These are phyloP conservation scores for Myxozyma udenii DNA, from an alignment of 805 yeast species.

Conservation along the genomic window DNA sequence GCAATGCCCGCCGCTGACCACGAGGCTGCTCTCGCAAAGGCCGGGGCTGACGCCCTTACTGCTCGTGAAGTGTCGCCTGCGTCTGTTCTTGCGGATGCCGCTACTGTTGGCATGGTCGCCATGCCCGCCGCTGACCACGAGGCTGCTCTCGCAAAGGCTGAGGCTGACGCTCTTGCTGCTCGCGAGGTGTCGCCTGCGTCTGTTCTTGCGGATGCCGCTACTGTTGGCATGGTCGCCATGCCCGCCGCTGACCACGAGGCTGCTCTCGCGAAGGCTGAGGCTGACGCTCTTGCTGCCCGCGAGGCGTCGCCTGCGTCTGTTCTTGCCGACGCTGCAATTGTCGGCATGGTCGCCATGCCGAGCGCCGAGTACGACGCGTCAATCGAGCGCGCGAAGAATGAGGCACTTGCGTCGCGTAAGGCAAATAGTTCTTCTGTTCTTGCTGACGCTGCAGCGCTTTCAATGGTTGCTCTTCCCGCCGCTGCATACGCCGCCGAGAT, in stretches of 20 bases:
- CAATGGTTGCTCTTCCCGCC: constrained; percentile 17
- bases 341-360: constrained; percentile 28
- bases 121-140: no score
- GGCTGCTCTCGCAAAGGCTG: no score
- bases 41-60: constrained; percentile 13
- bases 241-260: constrained; percentile 31
- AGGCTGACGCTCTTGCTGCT: neutral
- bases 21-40: constrained; percentile 1
- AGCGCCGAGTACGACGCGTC: constrained; percentile 26
- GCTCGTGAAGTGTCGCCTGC: neutral
- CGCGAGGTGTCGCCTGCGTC: constrained; percentile 2
- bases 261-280: neutral
- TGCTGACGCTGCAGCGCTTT: constrained; percentile 21
- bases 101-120: neutral
- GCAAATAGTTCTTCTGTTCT: constrained; percentile 5
- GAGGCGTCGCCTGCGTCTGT: constrained; percentile 6
- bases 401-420: neutral
- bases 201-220: constrained; percentile 2
- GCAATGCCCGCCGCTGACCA: constrained; percentile 33
- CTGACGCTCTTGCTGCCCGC: constrained; percentile 14
- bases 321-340: constrained; percentile 26
- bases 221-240: constrained; percentile 4
- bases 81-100: constrained; percentile 2
- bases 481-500: constrained; percentile 21
- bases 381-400: neutral